A percentile compares a stretch with the other conserved stretches of the same genome.
Conservation (phyloP, 164 flowering plant genomes). For the Protea cynaroides region DNA sequence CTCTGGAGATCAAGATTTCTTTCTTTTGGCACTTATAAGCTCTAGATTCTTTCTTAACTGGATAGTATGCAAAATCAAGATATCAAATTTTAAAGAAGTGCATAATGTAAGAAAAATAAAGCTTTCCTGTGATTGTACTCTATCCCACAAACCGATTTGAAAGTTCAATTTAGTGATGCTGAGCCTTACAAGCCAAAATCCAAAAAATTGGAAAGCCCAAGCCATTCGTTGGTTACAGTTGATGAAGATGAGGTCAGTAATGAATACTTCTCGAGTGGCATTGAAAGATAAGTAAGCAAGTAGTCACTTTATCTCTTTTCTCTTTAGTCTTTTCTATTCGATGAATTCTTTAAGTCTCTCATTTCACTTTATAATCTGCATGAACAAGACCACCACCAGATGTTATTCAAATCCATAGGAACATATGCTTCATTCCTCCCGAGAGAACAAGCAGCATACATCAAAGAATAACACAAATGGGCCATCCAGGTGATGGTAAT, state of each 20-base stretch:
- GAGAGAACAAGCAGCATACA: slow-evolving; percentile 19
- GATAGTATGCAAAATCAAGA: slow-evolving; percentile 49
- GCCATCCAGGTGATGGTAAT: not conserved
- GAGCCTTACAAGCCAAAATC: slow-evolving; percentile 34
- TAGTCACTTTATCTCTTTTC: slow-evolving; percentile 34
- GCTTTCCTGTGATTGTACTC: slow-evolving; percentile 16
- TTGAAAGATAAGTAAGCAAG: slow-evolving; percentile 31
- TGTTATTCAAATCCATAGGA: slow-evolving; percentile 31
- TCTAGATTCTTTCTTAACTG: slow-evolving; percentile 62
- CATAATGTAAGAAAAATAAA: slow-evolving; percentile 15
- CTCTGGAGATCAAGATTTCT: slow-evolving; percentile 45
- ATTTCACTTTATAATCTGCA: slow-evolving; percentile 69
- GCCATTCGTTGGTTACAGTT: slow-evolving; percentile 27
- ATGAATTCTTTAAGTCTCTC: slow-evolving; percentile 48
- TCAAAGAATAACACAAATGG: slow-evolving; percentile 8
- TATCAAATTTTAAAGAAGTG: slow-evolving; percentile 15
- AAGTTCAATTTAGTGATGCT: slow-evolving; percentile 27
- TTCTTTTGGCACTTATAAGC: slow-evolving; percentile 62
- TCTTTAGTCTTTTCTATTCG: slow-evolving; percentile 50
- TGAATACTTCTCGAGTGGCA: slow-evolving; percentile 36
- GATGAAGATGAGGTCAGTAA: slow-evolving; percentile 29
- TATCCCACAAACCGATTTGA: slow-evolving; percentile 34
- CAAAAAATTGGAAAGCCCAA: slow-evolving; percentile 28
- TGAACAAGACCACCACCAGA: slow-evolving; percentile 42
- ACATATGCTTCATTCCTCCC: slow-evolving; percentile 19